Conservation (phyloP, 2,329 filamentous ascomycete genomes). For the Alternaria gaisen region DNA sequence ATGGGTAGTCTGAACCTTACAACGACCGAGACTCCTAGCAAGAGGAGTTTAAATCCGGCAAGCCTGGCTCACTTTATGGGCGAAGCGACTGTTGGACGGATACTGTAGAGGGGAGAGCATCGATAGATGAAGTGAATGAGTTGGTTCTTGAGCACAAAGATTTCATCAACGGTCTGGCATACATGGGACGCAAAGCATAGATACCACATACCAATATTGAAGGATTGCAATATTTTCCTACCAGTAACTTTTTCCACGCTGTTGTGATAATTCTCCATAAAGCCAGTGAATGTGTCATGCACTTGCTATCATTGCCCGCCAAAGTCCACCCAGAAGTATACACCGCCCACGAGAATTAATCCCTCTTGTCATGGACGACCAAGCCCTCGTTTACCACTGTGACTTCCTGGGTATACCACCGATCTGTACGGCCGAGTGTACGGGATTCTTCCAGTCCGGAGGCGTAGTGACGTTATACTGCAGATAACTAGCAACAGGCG, state of each 20-base stretch:
- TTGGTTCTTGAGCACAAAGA: not conserved
- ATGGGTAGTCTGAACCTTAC: conserved; percentile 40
- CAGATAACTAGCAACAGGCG: conserved; percentile 39
- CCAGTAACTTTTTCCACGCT: not conserved
- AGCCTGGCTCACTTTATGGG: conserved; percentile 9
- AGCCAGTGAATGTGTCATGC: not conserved
- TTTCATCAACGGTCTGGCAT: not conserved
- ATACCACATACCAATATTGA: not conserved
- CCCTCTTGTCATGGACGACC: not conserved
- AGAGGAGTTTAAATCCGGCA: conserved; percentile 10
- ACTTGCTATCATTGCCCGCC: not conserved
- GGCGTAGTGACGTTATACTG: conserved; percentile 45
- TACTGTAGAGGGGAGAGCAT: not conserved
- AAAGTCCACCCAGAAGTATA: not conserved
- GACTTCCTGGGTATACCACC: conserved; percentile 16
- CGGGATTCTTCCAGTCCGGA: conserved; percentile 42
- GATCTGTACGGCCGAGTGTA: conserved; percentile 21
- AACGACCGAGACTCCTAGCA: conserved; percentile 18
- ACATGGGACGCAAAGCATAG: not conserved
- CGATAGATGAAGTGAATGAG: not conserved
- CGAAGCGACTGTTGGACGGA: conserved; percentile 2
- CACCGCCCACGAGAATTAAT: not conserved
- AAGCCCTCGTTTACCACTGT: conserved; percentile 5
- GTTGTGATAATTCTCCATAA: not conserved
- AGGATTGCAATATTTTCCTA: not conserved